Evolutionary conservation across 164 flowering plant genomes (phyloP).

Genomic region (Echeveria elegans): DNA sequence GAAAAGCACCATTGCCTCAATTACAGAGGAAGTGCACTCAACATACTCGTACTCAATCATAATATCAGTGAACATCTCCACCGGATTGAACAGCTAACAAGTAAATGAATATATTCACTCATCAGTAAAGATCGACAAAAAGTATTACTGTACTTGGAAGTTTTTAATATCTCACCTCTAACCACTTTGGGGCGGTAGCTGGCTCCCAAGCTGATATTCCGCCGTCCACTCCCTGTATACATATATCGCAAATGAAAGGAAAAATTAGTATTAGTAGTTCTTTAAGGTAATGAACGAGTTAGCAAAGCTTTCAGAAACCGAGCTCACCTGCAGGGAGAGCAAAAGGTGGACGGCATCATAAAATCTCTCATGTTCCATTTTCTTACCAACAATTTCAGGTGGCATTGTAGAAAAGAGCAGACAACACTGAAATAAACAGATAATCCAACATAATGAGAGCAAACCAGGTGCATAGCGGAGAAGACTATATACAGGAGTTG

Average conservation of each 20-base stretch:
- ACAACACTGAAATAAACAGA: not conserved
- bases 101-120: too few species aligned
- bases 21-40: too few species aligned
- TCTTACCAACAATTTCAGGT: not conserved
- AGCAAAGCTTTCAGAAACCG: too few species aligned
- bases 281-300: not conserved
- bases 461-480: too few species aligned
- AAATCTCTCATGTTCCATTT: not conserved
- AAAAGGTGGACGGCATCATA: not conserved
- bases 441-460: not conserved
- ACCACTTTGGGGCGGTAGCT: too few species aligned
- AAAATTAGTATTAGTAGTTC: not conserved
- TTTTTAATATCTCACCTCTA: not conserved
- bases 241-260: too few species aligned
- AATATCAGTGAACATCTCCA: too few species aligned
- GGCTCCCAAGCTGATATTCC: slow-evolving; percentile 1
- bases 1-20: too few species aligned
- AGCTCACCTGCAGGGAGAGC: not conserved
- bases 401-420: not conserved
- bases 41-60: too few species aligned
- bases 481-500: too few species aligned
- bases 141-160: not conserved
- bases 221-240: not conserved
- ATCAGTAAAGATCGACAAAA: too few species aligned
- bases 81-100: too few species aligned